Base-by-base conservation (phyloP, 2,329 filamentous ascomycete species). In the Gliomastix tumulicola region DNA sequence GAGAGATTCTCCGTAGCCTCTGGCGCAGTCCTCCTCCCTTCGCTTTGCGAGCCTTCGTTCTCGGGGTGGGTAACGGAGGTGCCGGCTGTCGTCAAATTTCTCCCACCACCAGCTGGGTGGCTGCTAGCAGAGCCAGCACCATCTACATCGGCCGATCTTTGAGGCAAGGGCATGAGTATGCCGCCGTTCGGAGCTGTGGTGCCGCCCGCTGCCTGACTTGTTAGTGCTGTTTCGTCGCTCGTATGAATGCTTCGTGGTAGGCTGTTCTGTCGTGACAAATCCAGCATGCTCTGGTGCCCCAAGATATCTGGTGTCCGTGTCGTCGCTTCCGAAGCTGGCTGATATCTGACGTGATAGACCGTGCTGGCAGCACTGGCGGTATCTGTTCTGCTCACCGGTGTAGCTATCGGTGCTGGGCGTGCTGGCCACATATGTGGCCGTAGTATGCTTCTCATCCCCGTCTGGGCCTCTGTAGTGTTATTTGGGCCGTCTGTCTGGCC, bases 301-400 rank as follows among this genome's bases (percentile, higher is more conserved):
- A 50, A 27, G 11, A 49, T 57, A n/a, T 71, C 65, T 4, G 68
- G 66, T 8, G 67, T 66, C 36, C 63, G 62, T 5, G 65, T 63
- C 6, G 65, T 63, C 13, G 65, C 63, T 39, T 77, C 77, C 3
- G 73, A 71, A 7, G 72, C 62, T 10, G 73, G 65, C 37, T 79
- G 75, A 44, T 81, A 81, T 36, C 76, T 66, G 23, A 82, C 66
- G 7, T 75, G 74, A 43, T 82, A 82, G 4, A 76, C 70, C 2
- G 77, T 82, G 51, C 76, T 81, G 31, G 75, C 76, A 2, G 74
- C 76, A 47, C 76, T 81, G 15, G 74, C 68, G 2, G 77, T 80
- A 41, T 82, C 76, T 15, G 76, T 75, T 43, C 76, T 65, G 48
- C 76, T 81, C 30, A 78, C 54, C 0, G 76, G 76, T 0, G 76